phyloP scores from a whole-genome alignment of 345 rosid genomes.

The Heritiera fomes region DNA sequence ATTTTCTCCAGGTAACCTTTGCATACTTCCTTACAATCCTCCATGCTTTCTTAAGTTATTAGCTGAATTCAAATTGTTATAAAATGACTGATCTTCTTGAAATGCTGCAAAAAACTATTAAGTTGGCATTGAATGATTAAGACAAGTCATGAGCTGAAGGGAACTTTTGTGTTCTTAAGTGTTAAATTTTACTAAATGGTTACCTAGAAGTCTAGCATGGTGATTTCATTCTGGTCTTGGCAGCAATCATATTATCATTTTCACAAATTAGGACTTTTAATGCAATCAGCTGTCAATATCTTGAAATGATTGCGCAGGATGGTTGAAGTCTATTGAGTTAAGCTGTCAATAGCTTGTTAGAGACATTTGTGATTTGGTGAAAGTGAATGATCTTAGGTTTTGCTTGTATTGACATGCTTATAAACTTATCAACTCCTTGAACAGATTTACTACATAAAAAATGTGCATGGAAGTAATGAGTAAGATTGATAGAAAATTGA shows the following conservation, averaged over 20 bases:
- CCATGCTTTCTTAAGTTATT: not conserved
- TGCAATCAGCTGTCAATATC: not conserved
- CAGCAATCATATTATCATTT: not conserved
- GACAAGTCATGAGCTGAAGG: not conserved
- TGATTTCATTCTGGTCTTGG: not conserved
- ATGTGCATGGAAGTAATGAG: not conserved
- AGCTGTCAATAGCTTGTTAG: not conserved
- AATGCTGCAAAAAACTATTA: not conserved
- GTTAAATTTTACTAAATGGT: not conserved
- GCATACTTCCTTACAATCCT: not conserved
- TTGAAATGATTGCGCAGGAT: not conserved
- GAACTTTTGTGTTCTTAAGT: not conserved
- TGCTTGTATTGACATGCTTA: not conserved
- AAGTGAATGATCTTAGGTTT: not conserved
- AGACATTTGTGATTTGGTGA: not conserved
- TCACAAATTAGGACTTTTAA: not conserved
- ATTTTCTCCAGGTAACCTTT: slow-evolving; percentile 65
- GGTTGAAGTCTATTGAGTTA: not conserved
- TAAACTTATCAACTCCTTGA: not conserved
- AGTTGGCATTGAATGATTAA: not conserved
- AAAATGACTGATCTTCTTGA: not conserved
- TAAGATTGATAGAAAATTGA: slow-evolving; percentile 1
- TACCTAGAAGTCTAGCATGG: not conserved
- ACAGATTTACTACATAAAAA: not conserved
- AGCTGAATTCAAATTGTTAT: not conserved